These are phyloP conservation scores for Verticillium longisporum DNA, from an alignment of 2,329 filamentous ascomycete species.

Conservation along the genomic window DNA sequence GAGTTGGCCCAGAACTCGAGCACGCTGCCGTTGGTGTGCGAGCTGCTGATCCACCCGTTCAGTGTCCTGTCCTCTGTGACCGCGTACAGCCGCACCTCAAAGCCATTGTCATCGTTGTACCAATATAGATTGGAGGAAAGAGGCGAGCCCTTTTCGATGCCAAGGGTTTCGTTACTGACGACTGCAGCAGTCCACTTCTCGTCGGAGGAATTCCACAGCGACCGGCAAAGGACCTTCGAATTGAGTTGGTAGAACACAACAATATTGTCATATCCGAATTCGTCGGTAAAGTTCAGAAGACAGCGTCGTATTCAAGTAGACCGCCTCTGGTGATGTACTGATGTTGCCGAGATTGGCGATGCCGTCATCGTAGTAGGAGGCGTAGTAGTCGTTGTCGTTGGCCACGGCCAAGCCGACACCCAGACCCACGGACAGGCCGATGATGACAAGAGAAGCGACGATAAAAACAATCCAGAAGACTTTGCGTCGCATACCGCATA, in stretches of 20 bases:
- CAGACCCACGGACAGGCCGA: slow-evolving; percentile 6
- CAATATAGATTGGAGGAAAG: slow-evolving; percentile 10
- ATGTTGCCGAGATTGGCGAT: background rate
- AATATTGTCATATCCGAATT: slow-evolving; percentile 6
- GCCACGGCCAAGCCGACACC: slow-evolving; percentile 5
- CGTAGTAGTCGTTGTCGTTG: background rate
- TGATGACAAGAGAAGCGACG: slow-evolving; percentile 1
- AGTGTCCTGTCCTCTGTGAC: slow-evolving; percentile 5
- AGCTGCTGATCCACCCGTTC: slow-evolving; percentile 4
- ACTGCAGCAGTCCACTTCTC: slow-evolving; percentile 3
- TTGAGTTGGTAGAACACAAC: slow-evolving; percentile 7
- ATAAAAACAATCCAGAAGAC: slow-evolving; percentile 8
- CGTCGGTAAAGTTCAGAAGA: slow-evolving; percentile 9
- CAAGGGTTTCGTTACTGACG: background rate
- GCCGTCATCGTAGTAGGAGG: background rate
- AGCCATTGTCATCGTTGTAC: slow-evolving; percentile 3
- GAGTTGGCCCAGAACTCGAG: slow-evolving; percentile 4
- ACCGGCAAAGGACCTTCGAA: slow-evolving; percentile 4
- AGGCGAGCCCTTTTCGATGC: slow-evolving; percentile 7
- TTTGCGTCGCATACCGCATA: slow-evolving; percentile 9
- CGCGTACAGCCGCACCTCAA: slow-evolving; percentile 8
- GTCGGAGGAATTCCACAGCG: slow-evolving; percentile 7
- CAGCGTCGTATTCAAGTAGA: slow-evolving; percentile 3
- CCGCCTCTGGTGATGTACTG: background rate
- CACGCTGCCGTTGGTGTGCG: background rate